phyloP scores from a whole-genome alignment of 805 yeast genomes.

The Lipomyces anomalus region DNA sequence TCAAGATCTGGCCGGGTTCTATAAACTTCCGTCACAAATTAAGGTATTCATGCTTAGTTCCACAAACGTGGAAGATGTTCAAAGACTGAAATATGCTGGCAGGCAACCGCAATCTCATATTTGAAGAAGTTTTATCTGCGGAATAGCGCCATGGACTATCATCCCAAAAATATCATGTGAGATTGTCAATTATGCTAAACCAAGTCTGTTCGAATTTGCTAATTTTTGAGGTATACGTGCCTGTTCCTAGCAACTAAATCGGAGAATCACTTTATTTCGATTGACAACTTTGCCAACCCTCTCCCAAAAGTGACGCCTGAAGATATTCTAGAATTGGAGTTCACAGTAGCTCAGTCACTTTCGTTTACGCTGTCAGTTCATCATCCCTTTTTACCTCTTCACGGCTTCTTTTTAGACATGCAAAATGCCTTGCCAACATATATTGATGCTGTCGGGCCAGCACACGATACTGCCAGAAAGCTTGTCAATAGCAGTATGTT shows the following conservation, averaged over 20 bases:
- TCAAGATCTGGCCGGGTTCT: constrained; percentile 60
- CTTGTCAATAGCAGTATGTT: constrained; percentile 62
- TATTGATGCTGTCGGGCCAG: constrained; percentile 38
- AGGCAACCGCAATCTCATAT: constrained; percentile 76
- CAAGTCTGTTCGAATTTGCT: not conserved
- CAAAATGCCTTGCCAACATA: constrained; percentile 50
- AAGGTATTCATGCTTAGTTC: constrained; percentile 38
- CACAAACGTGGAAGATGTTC: not conserved
- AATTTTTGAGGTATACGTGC: constrained; percentile 47
- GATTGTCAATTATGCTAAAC: constrained; percentile 27
- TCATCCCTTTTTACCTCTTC: constrained; percentile 83
- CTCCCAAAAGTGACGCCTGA: constrained; percentile 61
- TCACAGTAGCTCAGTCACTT: constrained; percentile 63
- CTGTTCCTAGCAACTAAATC: constrained; percentile 88
- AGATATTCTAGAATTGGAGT: constrained; percentile 71
- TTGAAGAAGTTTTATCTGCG: constrained; percentile 73
- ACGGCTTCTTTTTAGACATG: constrained; percentile 89
- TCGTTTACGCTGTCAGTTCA: constrained; percentile 78
- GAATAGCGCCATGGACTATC: constrained; percentile 79
- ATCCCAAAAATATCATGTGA: constrained; percentile 71
- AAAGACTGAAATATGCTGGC: not conserved
- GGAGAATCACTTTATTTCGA: constrained; percentile 84
- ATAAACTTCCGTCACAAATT: constrained; percentile 83
- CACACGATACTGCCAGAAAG: constrained; percentile 62
- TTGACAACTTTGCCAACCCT: constrained; percentile 68